phyloP scores from a whole-genome alignment of 1,139 yeast genomes.

The Candida tetrigidarum region DNA sequence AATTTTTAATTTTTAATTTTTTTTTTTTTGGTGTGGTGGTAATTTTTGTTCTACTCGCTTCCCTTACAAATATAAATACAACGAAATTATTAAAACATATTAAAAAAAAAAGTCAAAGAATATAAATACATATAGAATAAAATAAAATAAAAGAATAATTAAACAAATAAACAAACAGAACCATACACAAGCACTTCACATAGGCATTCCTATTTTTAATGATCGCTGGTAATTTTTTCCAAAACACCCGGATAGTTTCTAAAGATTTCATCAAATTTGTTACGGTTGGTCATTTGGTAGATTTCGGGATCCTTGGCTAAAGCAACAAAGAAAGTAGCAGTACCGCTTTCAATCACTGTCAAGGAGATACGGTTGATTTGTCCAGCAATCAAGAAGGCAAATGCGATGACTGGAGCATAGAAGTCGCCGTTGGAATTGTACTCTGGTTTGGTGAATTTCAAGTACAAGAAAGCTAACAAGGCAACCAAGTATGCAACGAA shows the following conservation, averaged over 20 bases:
- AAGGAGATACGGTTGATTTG: conserved; percentile 78
- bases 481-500: conserved; percentile 74
- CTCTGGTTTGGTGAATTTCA: conserved; percentile 72
- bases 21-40: conserved; percentile 1
- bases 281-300: conserved; percentile 76
- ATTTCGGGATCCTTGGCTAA: conserved; percentile 89
- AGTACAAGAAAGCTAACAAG: conserved; percentile 69
- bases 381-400: conserved; percentile 72
- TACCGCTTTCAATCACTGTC: conserved; percentile 79
- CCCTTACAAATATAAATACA: neutral
- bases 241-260: conserved; percentile 77
- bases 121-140: neutral
- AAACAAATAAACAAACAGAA: no score
- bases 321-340: conserved; percentile 85
- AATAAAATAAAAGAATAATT: neutral
- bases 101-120: neutral
- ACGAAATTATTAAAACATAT: neutral
- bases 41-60: no score
- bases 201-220: no score
- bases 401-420: conserved; percentile 79
- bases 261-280: conserved; percentile 72
- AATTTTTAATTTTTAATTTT: neutral
- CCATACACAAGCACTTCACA: no score
- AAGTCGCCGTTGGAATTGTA: conserved; percentile 70
- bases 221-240: conserved; percentile 50